Base-by-base conservation (phyloP, 768 basidiomycete genomes). In the Serendipita sp. region DNA sequence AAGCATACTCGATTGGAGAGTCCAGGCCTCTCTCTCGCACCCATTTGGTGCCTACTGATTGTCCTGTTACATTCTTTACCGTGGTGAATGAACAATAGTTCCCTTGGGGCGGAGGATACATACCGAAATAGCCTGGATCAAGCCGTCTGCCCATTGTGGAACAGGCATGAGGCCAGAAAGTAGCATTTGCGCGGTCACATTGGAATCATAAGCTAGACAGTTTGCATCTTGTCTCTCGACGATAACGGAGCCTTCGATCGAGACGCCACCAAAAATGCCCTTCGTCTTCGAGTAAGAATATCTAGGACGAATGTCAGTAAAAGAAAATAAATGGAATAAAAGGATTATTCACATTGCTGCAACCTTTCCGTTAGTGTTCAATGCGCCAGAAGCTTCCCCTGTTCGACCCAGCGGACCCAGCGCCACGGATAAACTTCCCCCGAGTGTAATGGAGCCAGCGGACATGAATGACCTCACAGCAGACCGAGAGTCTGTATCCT, bases 221-320 rank as follows among this genome's bases (percentile, higher is more conserved):
- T 96, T 97, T 7, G 92, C 90, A 71, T 99, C 95, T 69, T 92
- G 88, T 42, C 95, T 82, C 72, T 96, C 95, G 16, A 96, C 79
- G 64, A 98, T 93, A 60, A 96, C 84, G 1, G 88, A 89, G 13
- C 92, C 92, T 75, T 90, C 88, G 11, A 90, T 71, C 17, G 89
- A 91, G 11, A 96, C 78, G 3, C 95, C 95, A 31, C 95, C 94
- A 65, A 96, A 97, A 2, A 97, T 79, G 22, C 95, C 95, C 61
- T 88, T 82, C 0, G 93, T 93, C 72, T 94, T 95, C 5, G 86
- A 88, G 69, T 92, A 92, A 69, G 85, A 88, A 72, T 91, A 90
- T 85, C 86, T 88, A 69, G 63, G 30, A 34, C 42, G 45, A 65
- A 24, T 53, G 60, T 62, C 61, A 20, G 58, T 41, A 45, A 42